These are phyloP conservation scores for Aspergillus ibericus DNA, from an alignment of 2,329 filamentous ascomycete genomes.

Conservation along the genomic window DNA sequence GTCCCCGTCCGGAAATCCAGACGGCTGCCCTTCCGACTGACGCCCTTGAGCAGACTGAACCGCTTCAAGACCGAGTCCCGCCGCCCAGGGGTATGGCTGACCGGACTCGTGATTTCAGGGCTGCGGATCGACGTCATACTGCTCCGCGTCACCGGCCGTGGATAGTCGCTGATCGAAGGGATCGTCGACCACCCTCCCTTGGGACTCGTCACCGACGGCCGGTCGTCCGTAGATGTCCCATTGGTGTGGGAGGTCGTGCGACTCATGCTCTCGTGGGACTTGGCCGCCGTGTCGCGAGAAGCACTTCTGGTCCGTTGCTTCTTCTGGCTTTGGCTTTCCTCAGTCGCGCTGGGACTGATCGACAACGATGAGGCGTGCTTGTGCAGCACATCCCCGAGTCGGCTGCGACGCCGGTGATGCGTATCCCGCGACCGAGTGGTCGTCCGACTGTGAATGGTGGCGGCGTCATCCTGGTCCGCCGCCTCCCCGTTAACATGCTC, in stretches of 20 bases:
- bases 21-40: constrained; percentile 69
- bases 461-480: constrained; percentile 35
- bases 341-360: constrained; percentile 22
- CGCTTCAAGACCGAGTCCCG: constrained; percentile 72
- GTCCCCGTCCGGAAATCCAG: constrained; percentile 43
- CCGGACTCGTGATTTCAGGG: constrained; percentile 22
- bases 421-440: constrained; percentile 37
- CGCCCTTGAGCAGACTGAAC: constrained; percentile 69
- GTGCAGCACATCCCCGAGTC: constrained; percentile 37
- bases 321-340: constrained; percentile 27
- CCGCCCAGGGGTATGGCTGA: constrained; percentile 36
- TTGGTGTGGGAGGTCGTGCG: constrained; percentile 30
- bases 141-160: constrained; percentile 36
- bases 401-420: constrained; percentile 42
- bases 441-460: constrained; percentile 39
- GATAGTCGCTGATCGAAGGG: constrained; percentile 35
- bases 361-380: constrained; percentile 37
- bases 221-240: constrained; percentile 19
- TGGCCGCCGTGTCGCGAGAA: constrained; percentile 27
- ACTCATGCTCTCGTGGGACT: constrained; percentile 32
- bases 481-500: constrained; percentile 14
- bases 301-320: constrained; percentile 28
- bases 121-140: constrained; percentile 18
- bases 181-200: constrained; percentile 37
- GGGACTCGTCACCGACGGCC: constrained; percentile 16